Conservation (phyloP, 306 rosid species). For the Argentina anserina region DNA sequence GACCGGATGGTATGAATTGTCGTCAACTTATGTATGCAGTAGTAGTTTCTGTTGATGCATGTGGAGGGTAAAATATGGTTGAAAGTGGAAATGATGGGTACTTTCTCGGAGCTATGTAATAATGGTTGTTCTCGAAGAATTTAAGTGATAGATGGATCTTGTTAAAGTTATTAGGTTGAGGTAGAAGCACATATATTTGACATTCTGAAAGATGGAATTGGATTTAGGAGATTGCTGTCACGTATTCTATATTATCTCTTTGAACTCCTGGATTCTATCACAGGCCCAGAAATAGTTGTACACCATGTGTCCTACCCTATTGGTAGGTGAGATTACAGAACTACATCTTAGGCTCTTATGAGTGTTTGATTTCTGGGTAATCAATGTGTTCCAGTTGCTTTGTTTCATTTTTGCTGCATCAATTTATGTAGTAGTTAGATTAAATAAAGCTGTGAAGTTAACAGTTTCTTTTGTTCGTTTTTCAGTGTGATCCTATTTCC, state of each 20-base stretch:
- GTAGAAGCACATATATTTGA: neutral
- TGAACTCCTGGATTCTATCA: neutral
- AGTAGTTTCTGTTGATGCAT: neutral
- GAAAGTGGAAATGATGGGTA: neutral
- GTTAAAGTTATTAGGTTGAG: neutral
- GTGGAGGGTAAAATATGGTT: neutral
- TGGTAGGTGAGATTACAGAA: neutral
- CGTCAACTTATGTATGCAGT: too few species aligned
- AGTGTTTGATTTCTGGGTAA: neutral
- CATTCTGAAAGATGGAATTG: conserved; percentile 2
- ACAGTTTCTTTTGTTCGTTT: conserved; percentile 3
- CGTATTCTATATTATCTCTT: neutral
- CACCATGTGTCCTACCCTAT: neutral
- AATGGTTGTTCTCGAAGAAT: neutral
- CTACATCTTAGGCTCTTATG: neutral
- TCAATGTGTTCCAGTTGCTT: neutral
- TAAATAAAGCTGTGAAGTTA: neutral
- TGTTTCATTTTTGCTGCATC: neutral
- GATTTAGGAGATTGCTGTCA: neutral
- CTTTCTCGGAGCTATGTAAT: neutral
- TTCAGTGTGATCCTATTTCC: conserved; percentile 87
- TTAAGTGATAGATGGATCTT: neutral
- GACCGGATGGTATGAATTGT: conserved; percentile 77
- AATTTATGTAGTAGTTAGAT: neutral
- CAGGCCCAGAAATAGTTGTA: neutral